Conservation (phyloP, 225 moss, liverwort and hornwort species). For the Takakia lepidozioides region DNA sequence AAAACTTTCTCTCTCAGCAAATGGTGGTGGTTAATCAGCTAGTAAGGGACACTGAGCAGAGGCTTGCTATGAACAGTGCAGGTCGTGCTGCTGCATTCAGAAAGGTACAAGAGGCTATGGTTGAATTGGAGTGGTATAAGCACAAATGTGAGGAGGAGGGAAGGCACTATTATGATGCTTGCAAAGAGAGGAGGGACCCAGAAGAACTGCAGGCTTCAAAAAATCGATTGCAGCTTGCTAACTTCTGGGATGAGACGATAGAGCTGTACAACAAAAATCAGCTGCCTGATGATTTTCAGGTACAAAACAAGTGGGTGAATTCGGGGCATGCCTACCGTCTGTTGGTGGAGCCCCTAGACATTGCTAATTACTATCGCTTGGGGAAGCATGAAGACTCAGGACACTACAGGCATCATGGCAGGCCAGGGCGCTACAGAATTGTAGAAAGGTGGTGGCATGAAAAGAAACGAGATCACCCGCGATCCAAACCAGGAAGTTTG, state of each 20-base stretch:
- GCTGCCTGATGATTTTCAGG: no score
- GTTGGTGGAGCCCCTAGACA: no score
- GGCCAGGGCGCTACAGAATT: background rate
- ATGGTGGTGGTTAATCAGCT: background rate
- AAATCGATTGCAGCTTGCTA: background rate
- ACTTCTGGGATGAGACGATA: constrained; percentile 1
- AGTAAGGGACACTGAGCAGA: background rate
- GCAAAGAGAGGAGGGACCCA: background rate
- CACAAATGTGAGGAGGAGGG: background rate
- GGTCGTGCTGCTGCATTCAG: background rate
- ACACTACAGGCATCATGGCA: background rate
- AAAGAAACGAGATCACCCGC: background rate
- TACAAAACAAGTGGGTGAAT: no score
- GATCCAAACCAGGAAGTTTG: background rate
- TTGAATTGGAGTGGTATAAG: background rate
- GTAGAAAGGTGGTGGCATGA: background rate
- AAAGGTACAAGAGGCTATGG: background rate
- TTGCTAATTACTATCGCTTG: background rate
- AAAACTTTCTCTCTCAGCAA: background rate
- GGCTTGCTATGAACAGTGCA: background rate
- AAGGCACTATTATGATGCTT: background rate
- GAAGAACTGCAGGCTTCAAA: background rate
- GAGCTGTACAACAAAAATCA: no score
- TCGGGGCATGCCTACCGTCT: no score
- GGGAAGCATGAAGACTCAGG: background rate